Conservation (phyloP, 495 filamentous ascomycete genomes). For the Hypoxylon subgilvum region DNA sequence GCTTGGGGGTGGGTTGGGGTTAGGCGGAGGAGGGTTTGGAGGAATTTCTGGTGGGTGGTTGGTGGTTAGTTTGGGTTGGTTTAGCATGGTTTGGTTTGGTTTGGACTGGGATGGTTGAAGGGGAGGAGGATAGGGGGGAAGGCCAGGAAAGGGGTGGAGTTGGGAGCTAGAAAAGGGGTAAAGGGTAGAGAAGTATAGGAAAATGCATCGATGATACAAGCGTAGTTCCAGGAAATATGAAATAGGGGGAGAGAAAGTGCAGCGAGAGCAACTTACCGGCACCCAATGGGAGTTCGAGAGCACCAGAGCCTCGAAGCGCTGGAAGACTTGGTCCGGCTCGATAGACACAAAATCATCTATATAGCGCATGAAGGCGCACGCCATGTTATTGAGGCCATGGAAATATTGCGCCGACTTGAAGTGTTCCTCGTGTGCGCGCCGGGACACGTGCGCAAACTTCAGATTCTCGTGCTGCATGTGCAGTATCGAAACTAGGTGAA, state of each 20-base stretch:
- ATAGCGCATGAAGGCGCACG: conserved; percentile 21
- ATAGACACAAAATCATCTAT: conserved; percentile 19
- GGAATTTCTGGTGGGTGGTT: conserved; percentile 1
- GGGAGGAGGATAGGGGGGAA: background rate
- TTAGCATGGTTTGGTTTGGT: too few relatives aligned
- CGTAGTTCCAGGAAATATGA: too few relatives aligned
- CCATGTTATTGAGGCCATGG: conserved; percentile 8
- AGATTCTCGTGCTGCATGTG: background rate
- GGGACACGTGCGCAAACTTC: conserved; percentile 7
- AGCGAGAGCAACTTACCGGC: background rate
- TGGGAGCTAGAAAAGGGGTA: background rate
- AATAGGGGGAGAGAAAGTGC: background rate
- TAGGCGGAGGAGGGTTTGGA: conserved; percentile 4
- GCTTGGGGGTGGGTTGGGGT: background rate
- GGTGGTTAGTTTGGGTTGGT: background rate
- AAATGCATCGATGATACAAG: too few relatives aligned
- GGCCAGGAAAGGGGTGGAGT: background rate
- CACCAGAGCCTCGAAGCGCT: conserved; percentile 10
- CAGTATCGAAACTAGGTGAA: conserved; percentile 3
- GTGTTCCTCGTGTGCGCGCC: conserved; percentile 13
- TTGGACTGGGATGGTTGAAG: background rate
- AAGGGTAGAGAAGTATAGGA: background rate
- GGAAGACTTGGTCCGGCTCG: conserved; percentile 10
- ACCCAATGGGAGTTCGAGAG: background rate
- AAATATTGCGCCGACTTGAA: background rate